A percentile compares a stretch with the other conserved stretches of the same genome.
Evolutionary conservation across 768 basidiomycete genomes (phyloP).

Genomic region (Boletales sp.): DNA sequence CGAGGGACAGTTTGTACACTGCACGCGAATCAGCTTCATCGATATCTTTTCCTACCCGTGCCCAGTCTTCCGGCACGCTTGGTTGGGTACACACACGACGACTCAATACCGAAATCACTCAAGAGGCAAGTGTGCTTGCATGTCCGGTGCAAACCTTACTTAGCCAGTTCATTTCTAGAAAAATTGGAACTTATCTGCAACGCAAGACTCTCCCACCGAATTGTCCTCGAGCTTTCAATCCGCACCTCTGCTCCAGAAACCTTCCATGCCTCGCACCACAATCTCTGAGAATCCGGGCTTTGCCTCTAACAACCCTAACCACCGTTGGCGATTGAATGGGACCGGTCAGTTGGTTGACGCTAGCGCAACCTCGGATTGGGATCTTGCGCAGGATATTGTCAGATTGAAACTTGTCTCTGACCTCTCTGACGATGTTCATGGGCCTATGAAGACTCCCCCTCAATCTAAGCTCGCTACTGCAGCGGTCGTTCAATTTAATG

Average conservation of each 20-base stretch:
- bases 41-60: conserved; percentile 28
- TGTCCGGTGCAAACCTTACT: conserved; percentile 23
- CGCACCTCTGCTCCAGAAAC: conserved; percentile 37
- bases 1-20: conserved; percentile 32
- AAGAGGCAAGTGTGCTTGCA: conserved; percentile 42
- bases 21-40: conserved; percentile 35
- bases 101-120: conserved; percentile 32
- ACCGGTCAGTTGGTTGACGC: conserved; percentile 61
- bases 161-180: conserved; percentile 24
- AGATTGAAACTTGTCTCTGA: conserved; percentile 65
- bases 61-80: conserved; percentile 33
- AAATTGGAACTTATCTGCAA: conserved; percentile 46
- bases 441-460: conserved; percentile 61
- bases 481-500: conserved; percentile 53
- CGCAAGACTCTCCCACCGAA: conserved; percentile 38
- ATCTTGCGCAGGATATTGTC: conserved; percentile 68
- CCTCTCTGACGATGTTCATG: conserved; percentile 44
- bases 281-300: conserved; percentile 22
- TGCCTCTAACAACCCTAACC: conserved; percentile 33
- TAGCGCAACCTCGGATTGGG: conserved; percentile 58
- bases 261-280: conserved; percentile 47
- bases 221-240: conserved; percentile 30
- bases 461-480: conserved; percentile 56
- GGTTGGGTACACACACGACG: conserved; percentile 47
- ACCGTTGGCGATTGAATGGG: conserved; percentile 63